Conservation (phyloP, 2,329 filamentous ascomycete genomes). For the Blumeriella jaapii region DNA sequence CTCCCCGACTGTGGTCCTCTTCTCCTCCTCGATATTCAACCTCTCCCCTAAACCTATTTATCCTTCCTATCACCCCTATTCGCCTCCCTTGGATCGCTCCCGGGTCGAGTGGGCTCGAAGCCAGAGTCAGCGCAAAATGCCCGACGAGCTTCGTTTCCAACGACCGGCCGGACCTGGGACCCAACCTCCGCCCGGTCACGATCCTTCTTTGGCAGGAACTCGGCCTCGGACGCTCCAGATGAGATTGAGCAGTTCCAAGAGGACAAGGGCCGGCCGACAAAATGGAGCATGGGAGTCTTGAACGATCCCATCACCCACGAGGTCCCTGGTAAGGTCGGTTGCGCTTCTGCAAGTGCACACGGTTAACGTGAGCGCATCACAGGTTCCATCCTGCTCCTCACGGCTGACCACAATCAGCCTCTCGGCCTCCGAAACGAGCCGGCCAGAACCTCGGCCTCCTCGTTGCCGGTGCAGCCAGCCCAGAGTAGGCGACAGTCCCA, state of each 20-base stretch:
- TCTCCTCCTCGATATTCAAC: too few relatives aligned
- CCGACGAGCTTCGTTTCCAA: conserved; percentile 1
- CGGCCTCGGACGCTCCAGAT: conserved; percentile 7
- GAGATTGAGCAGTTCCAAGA: conserved; percentile 10
- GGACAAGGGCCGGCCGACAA: conserved; percentile 25
- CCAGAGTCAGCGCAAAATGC: conserved; percentile 5
- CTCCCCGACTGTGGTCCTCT: too few relatives aligned
- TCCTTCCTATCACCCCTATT: neutral
- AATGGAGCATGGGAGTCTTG: conserved; percentile 56
- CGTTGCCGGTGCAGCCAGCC: conserved; percentile 23
- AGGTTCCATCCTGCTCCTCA: conserved; percentile 49
- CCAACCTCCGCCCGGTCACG: conserved; percentile 8
- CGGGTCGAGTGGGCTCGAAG: neutral
- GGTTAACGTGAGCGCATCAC: neutral
- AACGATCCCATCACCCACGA: conserved; percentile 74
- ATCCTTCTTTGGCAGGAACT: conserved; percentile 20
- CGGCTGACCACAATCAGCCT: conserved; percentile 44
- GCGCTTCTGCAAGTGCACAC: neutral
- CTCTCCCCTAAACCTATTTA: too few relatives aligned
- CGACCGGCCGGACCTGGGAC: neutral
- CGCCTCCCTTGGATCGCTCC: neutral
- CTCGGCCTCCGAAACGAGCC: conserved; percentile 47
- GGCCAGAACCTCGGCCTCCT: conserved; percentile 46
- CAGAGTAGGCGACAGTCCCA: conserved; percentile 12
- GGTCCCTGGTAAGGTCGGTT: conserved; percentile 57